phyloP scores from a whole-genome alignment of 345 rosid species.

The Citrus maxima region DNA sequence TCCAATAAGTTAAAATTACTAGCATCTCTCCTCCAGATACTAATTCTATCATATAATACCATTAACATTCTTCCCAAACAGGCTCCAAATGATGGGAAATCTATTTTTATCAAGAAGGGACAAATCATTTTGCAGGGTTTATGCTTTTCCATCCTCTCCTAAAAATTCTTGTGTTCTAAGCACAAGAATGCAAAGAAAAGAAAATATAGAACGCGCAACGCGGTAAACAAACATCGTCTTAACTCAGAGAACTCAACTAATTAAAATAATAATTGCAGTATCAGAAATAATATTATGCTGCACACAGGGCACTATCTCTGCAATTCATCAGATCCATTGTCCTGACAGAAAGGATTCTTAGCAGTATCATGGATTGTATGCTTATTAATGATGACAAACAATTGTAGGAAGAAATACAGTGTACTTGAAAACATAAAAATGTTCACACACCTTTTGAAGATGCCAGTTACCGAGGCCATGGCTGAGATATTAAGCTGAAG shows the following conservation, averaged over 20 bases:
- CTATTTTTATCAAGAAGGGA: too few relatives aligned
- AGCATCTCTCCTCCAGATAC: background rate
- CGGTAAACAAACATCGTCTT: background rate
- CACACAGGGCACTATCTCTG: background rate
- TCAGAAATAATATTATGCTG: background rate
- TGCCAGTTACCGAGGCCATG: constrained; percentile 48
- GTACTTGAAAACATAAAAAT: background rate
- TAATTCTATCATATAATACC: background rate
- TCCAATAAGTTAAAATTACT: background rate
- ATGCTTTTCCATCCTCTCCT: background rate
- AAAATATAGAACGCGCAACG: background rate
- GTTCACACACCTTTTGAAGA: constrained; percentile 63
- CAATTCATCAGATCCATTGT: background rate
- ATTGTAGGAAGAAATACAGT: background rate
- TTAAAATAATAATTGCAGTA: background rate
- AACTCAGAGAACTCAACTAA: background rate
- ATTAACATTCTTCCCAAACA: background rate
- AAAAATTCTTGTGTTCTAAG: background rate
- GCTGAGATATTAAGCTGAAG: constrained; percentile 60
- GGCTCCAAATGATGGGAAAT: background rate
- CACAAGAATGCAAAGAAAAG: background rate
- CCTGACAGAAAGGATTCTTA: background rate
- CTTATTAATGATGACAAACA: background rate
- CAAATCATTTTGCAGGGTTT: background rate
- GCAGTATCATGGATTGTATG: background rate